Evolutionary conservation across 2,329 filamentous ascomycete species (phyloP), one percentile per base, ranked within the genome.

Genomic region (Leptodontidium sp.): DNA sequence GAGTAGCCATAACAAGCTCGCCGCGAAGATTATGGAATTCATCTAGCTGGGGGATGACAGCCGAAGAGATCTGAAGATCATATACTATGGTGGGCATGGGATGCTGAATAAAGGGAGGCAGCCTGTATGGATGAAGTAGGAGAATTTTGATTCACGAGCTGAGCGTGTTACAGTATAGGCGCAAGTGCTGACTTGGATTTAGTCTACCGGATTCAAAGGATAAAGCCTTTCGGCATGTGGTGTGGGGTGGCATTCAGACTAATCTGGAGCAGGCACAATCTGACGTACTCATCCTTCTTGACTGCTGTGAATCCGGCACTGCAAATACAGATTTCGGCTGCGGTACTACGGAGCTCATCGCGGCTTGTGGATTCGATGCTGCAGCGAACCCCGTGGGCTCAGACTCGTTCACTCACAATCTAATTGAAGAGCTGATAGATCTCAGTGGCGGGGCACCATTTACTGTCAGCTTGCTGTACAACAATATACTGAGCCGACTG

Each of bases 1-100:
- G 12, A 75, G 84, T 58, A 87, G 87, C 69, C 84, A 84, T 76
- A 82, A 85, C 73, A 88, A 88, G 75, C 82, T 90, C 8, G 84
- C 84, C 29, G 81, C 86, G 55, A 84, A 84, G 70, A 84, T 90
- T 77, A 81, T 84, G 21, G 83, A 83, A 0, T 88, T 89, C 70
- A 81, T 89, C 38, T 84, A 88, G 67, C 67, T 43, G 21, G 43
- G 8, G 12, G 80, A 85, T 43, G 84, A 85, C 17, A 79, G 81
- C 24, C 82, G 84, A 35, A 84, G 87, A 67, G 85, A 88, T 72
- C 81, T 90, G 29, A 78, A 88, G 70, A 87, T 90, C 70, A 83
- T 90, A 71, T 88, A 89, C 76, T 90, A 90, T 73, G 85, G 85
- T 68, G 88, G 88, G 29, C 81, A 88, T 74, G 86, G 86, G 70